These are phyloP conservation scores for Zygosaccharomyces rouxii DNA, from an alignment of 805 yeast species.

Conservation along the genomic window DNA sequence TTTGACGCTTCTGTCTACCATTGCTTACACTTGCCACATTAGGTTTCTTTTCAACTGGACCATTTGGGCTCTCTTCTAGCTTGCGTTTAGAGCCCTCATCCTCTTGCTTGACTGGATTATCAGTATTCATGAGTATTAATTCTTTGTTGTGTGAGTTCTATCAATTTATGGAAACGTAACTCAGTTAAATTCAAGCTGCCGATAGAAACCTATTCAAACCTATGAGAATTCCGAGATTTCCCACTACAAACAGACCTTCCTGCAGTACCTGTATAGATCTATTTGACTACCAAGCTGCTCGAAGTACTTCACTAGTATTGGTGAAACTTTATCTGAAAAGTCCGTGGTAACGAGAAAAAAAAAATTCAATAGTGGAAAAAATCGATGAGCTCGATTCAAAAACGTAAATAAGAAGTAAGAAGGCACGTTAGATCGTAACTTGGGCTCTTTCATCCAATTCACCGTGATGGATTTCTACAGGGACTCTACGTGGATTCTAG, in stretches of 20 bases:
- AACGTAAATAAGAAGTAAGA: neutral
- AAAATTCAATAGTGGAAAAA: neutral
- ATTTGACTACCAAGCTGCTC: neutral
- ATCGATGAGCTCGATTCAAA: neutral
- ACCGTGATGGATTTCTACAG: slow-evolving; percentile 36
- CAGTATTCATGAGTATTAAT: slow-evolving; percentile 5
- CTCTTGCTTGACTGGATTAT: slow-evolving; percentile 7
- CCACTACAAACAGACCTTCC: neutral
- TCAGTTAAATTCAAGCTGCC: neutral
- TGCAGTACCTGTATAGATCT: neutral
- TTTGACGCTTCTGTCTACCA: slow-evolving; percentile 30
- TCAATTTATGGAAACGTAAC: neutral
- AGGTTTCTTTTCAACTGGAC: slow-evolving; percentile 1
- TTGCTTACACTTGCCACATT: slow-evolving; percentile 1
- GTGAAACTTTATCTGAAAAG: neutral
- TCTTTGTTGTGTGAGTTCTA: neutral
- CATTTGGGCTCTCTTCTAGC: slow-evolving; percentile 8
- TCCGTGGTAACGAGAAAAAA: neutral
- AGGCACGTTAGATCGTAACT: neutral
- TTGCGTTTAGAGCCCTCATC: slow-evolving; percentile 9
- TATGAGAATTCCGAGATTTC: neutral
- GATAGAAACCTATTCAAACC: neutral
- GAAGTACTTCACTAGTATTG: neutral
- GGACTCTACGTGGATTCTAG: slow-evolving; percentile 39
- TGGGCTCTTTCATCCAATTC: neutral